Percentiles rank a stretch among this genome's conserved stretches.
Conservation (phyloP, 2,329 filamentous ascomycete genomes). For the Aspergillus ruber region DNA sequence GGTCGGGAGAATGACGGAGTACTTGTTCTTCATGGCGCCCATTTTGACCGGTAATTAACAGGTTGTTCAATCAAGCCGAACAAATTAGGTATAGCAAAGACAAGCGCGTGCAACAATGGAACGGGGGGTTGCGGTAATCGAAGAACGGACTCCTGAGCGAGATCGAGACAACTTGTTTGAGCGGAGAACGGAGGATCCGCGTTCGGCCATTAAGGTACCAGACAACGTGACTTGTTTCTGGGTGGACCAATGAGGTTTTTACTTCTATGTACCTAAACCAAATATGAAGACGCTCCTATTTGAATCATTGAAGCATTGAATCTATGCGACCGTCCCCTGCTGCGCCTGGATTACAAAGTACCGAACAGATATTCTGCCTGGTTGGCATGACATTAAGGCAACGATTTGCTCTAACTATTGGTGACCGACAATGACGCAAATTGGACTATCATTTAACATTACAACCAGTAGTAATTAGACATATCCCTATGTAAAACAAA, state of each 20-base stretch:
- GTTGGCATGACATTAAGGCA: not conserved
- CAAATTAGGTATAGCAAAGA: not conserved
- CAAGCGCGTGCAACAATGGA: not conserved
- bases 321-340: not conserved
- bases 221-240: not conserved
- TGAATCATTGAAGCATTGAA: too few species aligned
- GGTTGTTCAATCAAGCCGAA: not conserved
- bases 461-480: too few species aligned
- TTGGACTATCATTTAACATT: too few species aligned
- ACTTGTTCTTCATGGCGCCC: conserved; percentile 60
- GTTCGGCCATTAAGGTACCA: conserved; percentile 1
- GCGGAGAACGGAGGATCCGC: conserved; percentile 4
- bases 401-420: too few species aligned
- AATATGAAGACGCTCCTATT: too few species aligned
- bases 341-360: not conserved
- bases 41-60: conserved; percentile 19
- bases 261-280: too few species aligned
- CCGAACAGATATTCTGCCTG: not conserved
- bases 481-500: too few species aligned
- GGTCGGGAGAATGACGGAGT: conserved; percentile 94
- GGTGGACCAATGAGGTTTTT: too few species aligned
- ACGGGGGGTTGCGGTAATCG: not conserved
- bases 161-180: too few species aligned
- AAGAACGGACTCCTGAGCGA: conserved; percentile 4
- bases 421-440: too few species aligned